Evolutionary conservation across 2,329 filamentous ascomycete genomes (phyloP), one percentile per base, ranked within the genome.

Genomic region (Stagonosporopsis chrysanthemi): DNA sequence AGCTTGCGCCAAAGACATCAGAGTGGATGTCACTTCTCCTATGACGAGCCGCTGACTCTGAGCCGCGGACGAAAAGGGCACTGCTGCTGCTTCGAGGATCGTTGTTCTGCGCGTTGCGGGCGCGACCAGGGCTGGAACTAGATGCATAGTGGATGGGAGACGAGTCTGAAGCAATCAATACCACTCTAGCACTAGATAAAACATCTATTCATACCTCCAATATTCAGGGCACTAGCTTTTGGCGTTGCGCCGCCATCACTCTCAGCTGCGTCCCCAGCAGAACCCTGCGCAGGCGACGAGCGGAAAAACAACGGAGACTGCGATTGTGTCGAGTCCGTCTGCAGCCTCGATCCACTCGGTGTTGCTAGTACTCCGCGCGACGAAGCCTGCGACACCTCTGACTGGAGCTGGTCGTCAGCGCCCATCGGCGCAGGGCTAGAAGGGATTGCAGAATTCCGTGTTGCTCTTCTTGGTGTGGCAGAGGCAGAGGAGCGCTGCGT

Each of bases 121-220:
- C 82, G 71, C 86, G 86, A n/a, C 86, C 88, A 24, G 92, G 91
- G 72, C 91, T 96, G 35, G 94, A 97, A 77, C 92, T 97, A 33
- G 92, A 88, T 54, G 91, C 91, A 74, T 97, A 98, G 75, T 88
- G 87, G 65, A 98, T 91, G 1, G 94, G 94, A 1, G 94, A 98
- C 0, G 94, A 98, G 71, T 93, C 94, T 97, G 12, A 3, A 47
- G 8, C 23, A 17, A 8, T 50, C 19, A 60, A 49, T 71, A 76
- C 61, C 6, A 12, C 23, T 26, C 5, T 2, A 24, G 22, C 19
- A 14, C 17, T 0, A 45, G 4, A 11, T 2, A 3, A 15, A 1
- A 14, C 4, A 17, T 57, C 31, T 40, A 43, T 43, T 5, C 81
- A 75, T 76, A 91, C 90, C 90, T 80, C 88, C 86, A 63, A 86